phyloP scores from a whole-genome alignment of 371 early-diverging fungal genomes.

The Apophysomyces ossiformis region DNA sequence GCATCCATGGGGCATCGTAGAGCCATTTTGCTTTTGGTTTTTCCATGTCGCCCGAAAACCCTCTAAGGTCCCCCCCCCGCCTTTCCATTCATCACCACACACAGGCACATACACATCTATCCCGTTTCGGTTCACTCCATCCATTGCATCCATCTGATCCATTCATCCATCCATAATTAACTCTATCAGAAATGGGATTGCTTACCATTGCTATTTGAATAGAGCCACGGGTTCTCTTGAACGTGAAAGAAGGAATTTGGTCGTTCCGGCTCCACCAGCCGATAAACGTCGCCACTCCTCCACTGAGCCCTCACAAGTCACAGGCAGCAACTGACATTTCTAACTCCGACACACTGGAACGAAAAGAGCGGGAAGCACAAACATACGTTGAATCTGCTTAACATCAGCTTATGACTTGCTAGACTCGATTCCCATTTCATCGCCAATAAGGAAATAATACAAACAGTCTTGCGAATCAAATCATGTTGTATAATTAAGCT shows the following conservation, averaged over 20 bases:
- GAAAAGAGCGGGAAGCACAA: too few relatives aligned
- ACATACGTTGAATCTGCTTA: too few relatives aligned
- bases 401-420: too few relatives aligned
- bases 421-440: too few relatives aligned
- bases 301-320: not conserved
- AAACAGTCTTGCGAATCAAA: too few relatives aligned
- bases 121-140: not conserved
- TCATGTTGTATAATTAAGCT: too few relatives aligned
- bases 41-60: too few relatives aligned
- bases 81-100: not conserved
- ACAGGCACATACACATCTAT: not conserved
- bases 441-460: too few relatives aligned
- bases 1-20: too few relatives aligned
- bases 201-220: constrained; percentile 8
- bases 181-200: not conserved
- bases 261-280: not conserved
- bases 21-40: too few relatives aligned
- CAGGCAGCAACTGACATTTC: not conserved
- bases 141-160: constrained; percentile 7
- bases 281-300: not conserved
- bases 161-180: constrained; percentile 3
- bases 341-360: too few relatives aligned
- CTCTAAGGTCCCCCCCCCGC: not conserved
- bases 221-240: constrained; percentile 12
- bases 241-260: constrained; percentile 11